Evolutionary conservation across 768 basidiomycete genomes (phyloP).

Genomic region (Kwoniella pini): DNA sequence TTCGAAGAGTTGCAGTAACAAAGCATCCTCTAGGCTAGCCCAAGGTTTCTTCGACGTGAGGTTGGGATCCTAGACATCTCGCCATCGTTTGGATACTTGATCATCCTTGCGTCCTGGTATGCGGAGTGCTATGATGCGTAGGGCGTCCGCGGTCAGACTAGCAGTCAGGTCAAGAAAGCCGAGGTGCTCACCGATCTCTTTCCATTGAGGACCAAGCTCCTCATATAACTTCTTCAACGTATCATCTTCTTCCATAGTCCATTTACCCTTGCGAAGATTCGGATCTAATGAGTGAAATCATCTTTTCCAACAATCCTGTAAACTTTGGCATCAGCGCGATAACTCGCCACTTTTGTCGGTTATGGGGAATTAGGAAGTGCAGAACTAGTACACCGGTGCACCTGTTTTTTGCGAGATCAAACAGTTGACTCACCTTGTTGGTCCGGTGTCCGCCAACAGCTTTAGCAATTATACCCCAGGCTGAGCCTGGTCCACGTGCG

Average conservation of each 20-base stretch:
- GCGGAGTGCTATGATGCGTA: background rate
- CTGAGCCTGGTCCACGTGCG: conserved; percentile 5
- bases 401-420: too few relatives aligned
- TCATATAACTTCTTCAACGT: conserved; percentile 4
- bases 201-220: conserved; percentile 14
- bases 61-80: conserved; percentile 14
- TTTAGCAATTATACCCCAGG: conserved; percentile 10
- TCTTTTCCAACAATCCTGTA: conserved; percentile 19
- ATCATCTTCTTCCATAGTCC: conserved; percentile 14
- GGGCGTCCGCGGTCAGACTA: background rate
- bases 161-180: background rate
- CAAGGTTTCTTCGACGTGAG: conserved; percentile 14
- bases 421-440: conserved; percentile 11
- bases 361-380: too few relatives aligned
- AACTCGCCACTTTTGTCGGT: too few relatives aligned
- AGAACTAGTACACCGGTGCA: too few relatives aligned
- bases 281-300: conserved; percentile 22
- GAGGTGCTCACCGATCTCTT: conserved; percentile 16
- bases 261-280: conserved; percentile 12
- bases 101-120: conserved; percentile 20
- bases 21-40: conserved; percentile 12
- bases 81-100: conserved; percentile 22
- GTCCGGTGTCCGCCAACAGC: conserved; percentile 11
- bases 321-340: background rate
- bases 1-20: conserved; percentile 10